These are phyloP conservation scores for Eucalyptus brandiana DNA, from an alignment of 345 rosid genomes.

Conservation along the genomic window DNA sequence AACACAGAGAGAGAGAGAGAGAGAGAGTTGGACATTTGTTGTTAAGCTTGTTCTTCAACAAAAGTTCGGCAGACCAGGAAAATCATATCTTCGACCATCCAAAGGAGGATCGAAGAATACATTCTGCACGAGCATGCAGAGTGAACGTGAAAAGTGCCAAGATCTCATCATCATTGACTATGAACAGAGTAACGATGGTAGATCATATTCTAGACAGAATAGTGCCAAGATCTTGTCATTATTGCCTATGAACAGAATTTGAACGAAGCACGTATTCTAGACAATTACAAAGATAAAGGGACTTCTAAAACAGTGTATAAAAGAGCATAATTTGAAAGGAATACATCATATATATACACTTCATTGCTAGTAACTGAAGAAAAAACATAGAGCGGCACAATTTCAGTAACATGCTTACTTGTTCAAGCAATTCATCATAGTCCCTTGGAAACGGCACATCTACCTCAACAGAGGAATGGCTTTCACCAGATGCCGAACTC, in stretches of 20 bases:
- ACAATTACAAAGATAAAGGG: neutral
- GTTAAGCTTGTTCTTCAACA: neutral
- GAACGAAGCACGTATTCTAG: neutral
- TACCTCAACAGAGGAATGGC: slow-evolving; percentile 16
- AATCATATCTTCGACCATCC: neutral
- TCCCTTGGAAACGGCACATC: slow-evolving; percentile 60
- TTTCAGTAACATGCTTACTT: slow-evolving; percentile 28
- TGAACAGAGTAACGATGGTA: neutral
- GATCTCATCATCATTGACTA: neutral
- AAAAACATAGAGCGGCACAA: neutral
- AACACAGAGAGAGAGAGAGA: neutral
- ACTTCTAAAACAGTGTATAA: neutral
- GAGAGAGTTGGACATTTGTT: neutral
- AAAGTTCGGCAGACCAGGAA: neutral
- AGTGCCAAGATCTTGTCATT: neutral
- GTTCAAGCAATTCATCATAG: slow-evolving; percentile 59
- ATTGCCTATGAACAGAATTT: neutral
- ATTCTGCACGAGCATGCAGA: neutral
- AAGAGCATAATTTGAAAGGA: neutral
- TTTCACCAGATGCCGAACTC: slow-evolving; percentile 20
- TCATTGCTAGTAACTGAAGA: neutral
- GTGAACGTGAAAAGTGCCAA: neutral
- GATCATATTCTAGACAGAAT: neutral
- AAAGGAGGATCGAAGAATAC: neutral
- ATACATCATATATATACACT: neutral